Evolutionary conservation across 2,329 filamentous ascomycete species (phyloP).

Genomic region (Harringtonia lauricola): DNA sequence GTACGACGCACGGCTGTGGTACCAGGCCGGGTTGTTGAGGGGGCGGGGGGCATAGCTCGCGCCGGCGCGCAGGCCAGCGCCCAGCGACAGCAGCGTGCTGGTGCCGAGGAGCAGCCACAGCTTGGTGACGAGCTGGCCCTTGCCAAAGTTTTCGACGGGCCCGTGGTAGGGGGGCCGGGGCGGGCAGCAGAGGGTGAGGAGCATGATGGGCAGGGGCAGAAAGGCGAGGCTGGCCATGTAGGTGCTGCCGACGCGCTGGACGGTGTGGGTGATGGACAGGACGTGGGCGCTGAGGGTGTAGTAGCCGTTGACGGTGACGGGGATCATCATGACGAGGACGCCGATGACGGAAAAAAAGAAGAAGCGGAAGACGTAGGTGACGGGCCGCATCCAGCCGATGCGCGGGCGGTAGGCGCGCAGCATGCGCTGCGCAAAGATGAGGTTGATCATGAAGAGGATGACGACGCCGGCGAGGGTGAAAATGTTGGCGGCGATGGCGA

Average conservation of each 20-base stretch:
- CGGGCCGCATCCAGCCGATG: conserved; percentile 54
- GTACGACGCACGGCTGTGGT: conserved; percentile 60
- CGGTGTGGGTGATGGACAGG: conserved; percentile 41
- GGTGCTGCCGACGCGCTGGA: conserved; percentile 52
- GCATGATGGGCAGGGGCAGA: conserved; percentile 49
- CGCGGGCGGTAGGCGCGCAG: conserved; percentile 60
- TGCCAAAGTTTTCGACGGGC: conserved; percentile 50
- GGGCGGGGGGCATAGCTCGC: conserved; percentile 42
- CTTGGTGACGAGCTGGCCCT: conserved; percentile 57
- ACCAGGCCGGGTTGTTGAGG: conserved; percentile 50
- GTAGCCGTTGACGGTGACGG: conserved; percentile 50
- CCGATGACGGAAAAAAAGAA: conserved; percentile 43
- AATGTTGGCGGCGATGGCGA: conserved; percentile 52
- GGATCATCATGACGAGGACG: conserved; percentile 58
- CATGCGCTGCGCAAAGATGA: conserved; percentile 66
- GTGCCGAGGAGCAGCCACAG: conserved; percentile 50
- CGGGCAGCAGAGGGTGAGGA: conserved; percentile 36
- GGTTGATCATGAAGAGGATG: conserved; percentile 66
- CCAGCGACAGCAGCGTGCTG: conserved; percentile 50
- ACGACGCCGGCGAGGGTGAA: conserved; percentile 66
- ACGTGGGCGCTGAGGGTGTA: conserved; percentile 49
- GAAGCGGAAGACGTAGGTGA: conserved; percentile 40
- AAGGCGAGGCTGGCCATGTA: conserved; percentile 56
- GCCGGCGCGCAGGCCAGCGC: conserved; percentile 57
- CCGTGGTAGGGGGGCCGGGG: conserved; percentile 11